Base-by-base conservation (phyloP, 1,139 yeast species). In the Suhomyces bribrorum region DNA sequence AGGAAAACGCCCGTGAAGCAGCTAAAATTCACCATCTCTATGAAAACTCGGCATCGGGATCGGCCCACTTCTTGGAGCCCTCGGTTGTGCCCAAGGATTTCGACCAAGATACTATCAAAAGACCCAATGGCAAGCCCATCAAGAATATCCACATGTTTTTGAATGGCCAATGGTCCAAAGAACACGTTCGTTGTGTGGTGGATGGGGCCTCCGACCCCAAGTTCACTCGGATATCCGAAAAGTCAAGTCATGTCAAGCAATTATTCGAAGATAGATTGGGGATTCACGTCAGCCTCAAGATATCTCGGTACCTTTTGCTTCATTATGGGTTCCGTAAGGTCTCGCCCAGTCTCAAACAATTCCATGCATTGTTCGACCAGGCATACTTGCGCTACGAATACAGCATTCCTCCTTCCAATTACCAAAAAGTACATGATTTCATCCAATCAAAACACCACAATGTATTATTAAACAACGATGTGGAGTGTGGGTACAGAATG, bases 1-100 rank as follows among this genome's bases (percentile, higher is more conserved):
- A 45, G 30, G 68, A 64, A 32, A 64, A 57, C 43, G 67, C 69
- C 5, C 43, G 47, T 15, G 67, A 62, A 41, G 69, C 63, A 2
- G 68, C 66, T 3, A 56, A 53, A 36, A 45, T 65, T 5, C 36
- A 38, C 17, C 14, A 34, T 14, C 36, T 38, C 14, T 26, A 31
- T 15, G 51, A 45, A 29, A 31, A 34, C 7, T 32, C 39, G 5
- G 17, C 40, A 4, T 13, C 31, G 2, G 28, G 36, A 3, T n/a
- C 18, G 11, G 16, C 20, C 14, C 14, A 14, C 2, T 36, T 33
- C 14, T 28, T 32, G 16, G 29, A 32, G 9, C 36, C 39, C 2
- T 28, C 39, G 0, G 2, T 26, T 5, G 18, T 20, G 7, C 36
- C 32, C 5, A 32, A 28, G 14, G 39, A 36, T 5, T 31, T 24